Base-by-base conservation (phyloP, 305 asterid species). In the Petunia hybrid region DNA sequence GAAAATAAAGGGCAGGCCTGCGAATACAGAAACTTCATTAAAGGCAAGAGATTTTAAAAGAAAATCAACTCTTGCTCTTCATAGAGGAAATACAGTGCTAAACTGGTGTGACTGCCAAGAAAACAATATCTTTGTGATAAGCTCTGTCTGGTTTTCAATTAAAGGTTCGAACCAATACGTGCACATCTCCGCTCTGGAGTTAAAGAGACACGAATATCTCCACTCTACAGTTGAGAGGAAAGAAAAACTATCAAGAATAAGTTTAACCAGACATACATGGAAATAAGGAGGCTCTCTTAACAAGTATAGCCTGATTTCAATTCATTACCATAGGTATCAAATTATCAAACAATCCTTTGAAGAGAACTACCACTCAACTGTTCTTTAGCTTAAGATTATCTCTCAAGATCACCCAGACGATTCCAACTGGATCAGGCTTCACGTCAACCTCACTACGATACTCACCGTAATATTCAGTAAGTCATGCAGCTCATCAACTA, bases 401-500 rank as follows among this genome's bases (percentile, higher is more conserved):
- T 31, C 9, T 7, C 67, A 62, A 62, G 67, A 35, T 2, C 40
- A 62, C 13, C 40, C 6, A 6, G 3, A 8, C 31, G 67, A 62
- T 62, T 35, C 35, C 42, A 62, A 31, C 67, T 14, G 61, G 14
- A 22, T 56, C 31, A 0, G 6, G 10, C 41, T 35, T 62, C 67
- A 22, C 67, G 41, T 62, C 67, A 62, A 35, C 42, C 9, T 62
- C 41, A 35, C 67, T 31, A 62, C 41, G 14, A 62, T 62, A 62
- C 67, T 35, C 42, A 35, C 67, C 39, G 35, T 35, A 35, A 62
- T 8, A 62, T 62, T 61, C 42, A 62, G 41, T 35, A 4, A 8
- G 39, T 35, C 67, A 35, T 8, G 66, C 66, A 60, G 16, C 67
- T 62, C 67, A 8, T 62, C 67, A 62, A 62, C 67, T 35, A 62